A percentile compares a stretch with the other conserved stretches of the same genome.
phyloP scores from a whole-genome alignment of 78 protist genomes.

The Dictyostelium brefeldianum region DNA sequence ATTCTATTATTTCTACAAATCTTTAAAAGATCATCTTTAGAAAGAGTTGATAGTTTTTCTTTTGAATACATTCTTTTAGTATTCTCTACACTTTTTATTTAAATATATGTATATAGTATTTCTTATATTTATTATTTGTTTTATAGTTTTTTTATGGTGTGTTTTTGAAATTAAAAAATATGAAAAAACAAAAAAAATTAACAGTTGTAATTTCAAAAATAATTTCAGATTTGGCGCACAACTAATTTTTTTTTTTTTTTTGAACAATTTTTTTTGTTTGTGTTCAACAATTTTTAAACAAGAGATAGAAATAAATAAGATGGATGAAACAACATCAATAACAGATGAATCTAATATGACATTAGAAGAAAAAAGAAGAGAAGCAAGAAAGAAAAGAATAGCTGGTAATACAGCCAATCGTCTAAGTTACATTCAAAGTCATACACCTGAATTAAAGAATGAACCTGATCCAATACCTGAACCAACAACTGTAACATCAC shows the following conservation, averaged over 20 bases:
- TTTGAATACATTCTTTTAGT: slow-evolving; percentile 32
- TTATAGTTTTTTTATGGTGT: neutral
- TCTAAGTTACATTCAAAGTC: slow-evolving; percentile 46
- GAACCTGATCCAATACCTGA: neutral
- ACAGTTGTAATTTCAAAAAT: no score
- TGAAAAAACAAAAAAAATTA: no score
- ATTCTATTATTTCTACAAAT: slow-evolving; percentile 34
- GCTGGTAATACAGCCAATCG: slow-evolving; percentile 27
- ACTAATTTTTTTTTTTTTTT: neutral
- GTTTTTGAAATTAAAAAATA: no score
- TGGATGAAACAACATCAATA: neutral
- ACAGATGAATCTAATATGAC: slow-evolving; percentile 27
- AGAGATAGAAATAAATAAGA: neutral
- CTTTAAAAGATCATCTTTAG: slow-evolving; percentile 17
- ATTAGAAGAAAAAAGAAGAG: slow-evolving; percentile 62
- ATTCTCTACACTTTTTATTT: neutral
- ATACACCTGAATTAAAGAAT: slow-evolving; percentile 21
- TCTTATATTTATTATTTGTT: neutral
- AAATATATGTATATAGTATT: neutral
- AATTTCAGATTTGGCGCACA: no score
- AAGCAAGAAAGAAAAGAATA: slow-evolving; percentile 74
- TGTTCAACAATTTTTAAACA: neutral
- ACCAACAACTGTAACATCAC: neutral
- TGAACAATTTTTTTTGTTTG: neutral
- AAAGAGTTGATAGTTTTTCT: neutral